Evolutionary conservation across 2,329 filamentous ascomycete species (phyloP).

Genomic region (Pseudogymnoascus verrucosus): DNA sequence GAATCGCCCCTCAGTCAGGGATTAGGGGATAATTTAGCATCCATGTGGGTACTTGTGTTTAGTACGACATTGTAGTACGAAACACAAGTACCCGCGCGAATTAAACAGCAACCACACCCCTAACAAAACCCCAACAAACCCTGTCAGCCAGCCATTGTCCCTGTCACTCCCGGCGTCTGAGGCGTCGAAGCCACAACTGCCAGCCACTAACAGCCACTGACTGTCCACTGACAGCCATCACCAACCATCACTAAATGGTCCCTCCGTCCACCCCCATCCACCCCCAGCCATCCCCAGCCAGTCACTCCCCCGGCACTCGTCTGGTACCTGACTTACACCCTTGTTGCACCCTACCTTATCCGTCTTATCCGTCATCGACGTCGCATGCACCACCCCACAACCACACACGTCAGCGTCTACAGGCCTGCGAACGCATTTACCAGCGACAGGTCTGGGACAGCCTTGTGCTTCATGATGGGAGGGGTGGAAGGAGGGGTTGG

Average conservation of each 20-base stretch:
- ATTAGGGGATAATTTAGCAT: neutral
- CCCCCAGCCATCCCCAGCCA: neutral
- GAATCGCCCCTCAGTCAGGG: neutral
- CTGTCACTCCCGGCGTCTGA: neutral
- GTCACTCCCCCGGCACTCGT: neutral
- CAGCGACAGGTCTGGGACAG: constrained; percentile 6
- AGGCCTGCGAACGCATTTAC: neutral
- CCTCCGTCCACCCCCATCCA: too few species aligned
- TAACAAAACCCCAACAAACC: neutral
- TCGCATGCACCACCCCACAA: neutral
- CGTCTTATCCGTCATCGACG: neutral
- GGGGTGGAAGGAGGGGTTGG: neutral
- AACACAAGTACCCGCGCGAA: neutral
- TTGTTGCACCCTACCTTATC: neutral
- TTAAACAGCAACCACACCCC: neutral
- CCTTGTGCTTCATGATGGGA: constrained; percentile 7
- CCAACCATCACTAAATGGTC: neutral
- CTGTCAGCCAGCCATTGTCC: neutral
- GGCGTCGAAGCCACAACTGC: constrained; percentile 1
- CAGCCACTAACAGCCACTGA: neutral
- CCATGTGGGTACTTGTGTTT: neutral
- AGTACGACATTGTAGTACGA: neutral
- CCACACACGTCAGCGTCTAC: neutral
- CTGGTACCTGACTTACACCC: neutral
- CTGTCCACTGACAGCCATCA: neutral